Base-by-base conservation (phyloP, 805 yeast species). In the Sungouiella blattae region DNA sequence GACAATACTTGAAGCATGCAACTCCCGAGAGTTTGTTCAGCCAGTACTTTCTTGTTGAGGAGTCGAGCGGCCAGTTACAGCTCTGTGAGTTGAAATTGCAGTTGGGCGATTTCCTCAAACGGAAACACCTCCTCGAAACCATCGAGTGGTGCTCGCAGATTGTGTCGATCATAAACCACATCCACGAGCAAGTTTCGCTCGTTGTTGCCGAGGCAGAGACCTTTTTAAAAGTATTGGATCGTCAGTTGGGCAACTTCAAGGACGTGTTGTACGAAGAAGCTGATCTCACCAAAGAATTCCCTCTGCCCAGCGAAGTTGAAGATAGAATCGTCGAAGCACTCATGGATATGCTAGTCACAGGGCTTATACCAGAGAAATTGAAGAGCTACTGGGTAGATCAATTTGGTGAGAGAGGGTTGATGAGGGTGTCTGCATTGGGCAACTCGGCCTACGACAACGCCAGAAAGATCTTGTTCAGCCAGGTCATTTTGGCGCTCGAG, bases 321-420 rank as follows among this genome's bases (percentile, higher is more conserved):
- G 40, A 40, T 5, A 35, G 32, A 13, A 45, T 61, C 13, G 32
- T 41, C 11, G 33, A 42, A 7, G 46, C 50, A 24, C 50, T 78
- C 6, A 68, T 69, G 36, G 75, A 73, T 32, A 46, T 75, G 15
- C 53, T 78, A 2, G 49, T 78, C 3, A 75, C 84, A 0, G 83
- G 83, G 2, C 60, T 74, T 33, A 63, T 80, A 39, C 68, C 77
- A 1, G 65, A 61, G 11, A 56, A 65, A 1, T 59, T 77, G 2
- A 70, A 68, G 39, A 78, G 76, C 37, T 83, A 80, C 78, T 60
- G 84, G 50, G 68, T 75, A 15, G 80, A 80, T 45, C 76, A 78
- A 31, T 60, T 83, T 22, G 88, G 86, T 0, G 87, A 81, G 41
- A 62, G 83, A 41, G 85, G 85, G 18, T 53, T 75, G 13, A 75